Base-by-base conservation (phyloP, 1,284 basidiomycete genomes). In the Peniophora sp. region DNA sequence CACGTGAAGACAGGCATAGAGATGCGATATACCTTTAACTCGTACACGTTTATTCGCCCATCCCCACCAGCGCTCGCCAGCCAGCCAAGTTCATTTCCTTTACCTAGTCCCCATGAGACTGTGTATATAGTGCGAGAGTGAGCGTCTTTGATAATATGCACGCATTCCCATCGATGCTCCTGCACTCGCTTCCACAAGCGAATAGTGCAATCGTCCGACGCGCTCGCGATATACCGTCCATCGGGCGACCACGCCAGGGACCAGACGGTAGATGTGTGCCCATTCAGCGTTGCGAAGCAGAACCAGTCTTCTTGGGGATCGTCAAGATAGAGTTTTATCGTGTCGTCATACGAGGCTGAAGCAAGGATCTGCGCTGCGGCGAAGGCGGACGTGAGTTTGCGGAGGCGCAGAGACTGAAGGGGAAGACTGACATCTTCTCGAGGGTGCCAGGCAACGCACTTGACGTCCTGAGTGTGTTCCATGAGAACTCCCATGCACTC, bases 381-480 rank as follows among this genome's bases (percentile, higher is more conserved):
- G 47, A 20, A 32, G 27, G 12, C 27, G 27, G 16, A 22, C 39
- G 39, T 53, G 51, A 43, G 51, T 45, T 53, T 34, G 56, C 51
- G 62, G 55, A 25, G 45, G 39, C 20, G 45, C 25, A 27, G 5
- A 39, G 43, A 54, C 27, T 44, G 36, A 43, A 50, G 49, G 50
- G 25, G 35, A 35, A 43, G 45, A 62, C 70, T 60, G 62, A 92
- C 91, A 82, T 98, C 96, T 70, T 98, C 92, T 8, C 72, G 78
- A 2, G 97, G 96, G 70, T 98, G 94, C 93, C 95, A 99, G 8
- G 87, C 80, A 10, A 99, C 85, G 51, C 77, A 87, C 69, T 99
- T 99, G 56, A 99, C 95, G 63, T 99, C 97, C 66, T 98, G 96
- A 1, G 80, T 79, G 63, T 99, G 97, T 60, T 98, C 94, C 93